Conservation (phyloP, 306 rosid genomes). For the Medicago arabica region DNA sequence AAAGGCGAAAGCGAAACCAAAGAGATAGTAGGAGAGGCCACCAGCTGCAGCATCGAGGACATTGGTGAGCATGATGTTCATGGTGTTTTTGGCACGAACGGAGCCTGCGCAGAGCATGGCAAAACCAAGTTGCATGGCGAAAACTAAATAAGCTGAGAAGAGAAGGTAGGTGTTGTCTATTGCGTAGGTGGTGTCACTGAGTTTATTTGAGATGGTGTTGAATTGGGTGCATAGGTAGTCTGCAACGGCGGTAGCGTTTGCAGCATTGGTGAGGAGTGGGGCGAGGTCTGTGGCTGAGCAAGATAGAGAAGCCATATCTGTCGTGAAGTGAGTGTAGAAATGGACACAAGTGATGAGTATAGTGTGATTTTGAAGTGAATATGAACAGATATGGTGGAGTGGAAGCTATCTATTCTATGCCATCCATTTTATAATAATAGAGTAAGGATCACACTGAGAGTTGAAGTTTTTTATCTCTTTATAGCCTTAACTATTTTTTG, state of each 20-base stretch:
- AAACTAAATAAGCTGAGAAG: slow-evolving; percentile 86
- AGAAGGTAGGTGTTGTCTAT: slow-evolving; percentile 52
- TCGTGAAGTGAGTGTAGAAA: not conserved
- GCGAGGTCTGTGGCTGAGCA: slow-evolving; percentile 63
- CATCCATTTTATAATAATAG: not conserved
- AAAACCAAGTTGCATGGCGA: slow-evolving; percentile 95
- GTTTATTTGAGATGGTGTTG: slow-evolving; percentile 43
- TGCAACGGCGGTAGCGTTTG: slow-evolving; percentile 56
- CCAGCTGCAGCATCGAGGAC: slow-evolving; percentile 88
- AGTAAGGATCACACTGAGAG: not conserved
- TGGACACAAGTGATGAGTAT: not conserved
- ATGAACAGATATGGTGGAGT: not conserved
- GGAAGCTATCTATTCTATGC: not conserved
- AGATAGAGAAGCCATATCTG: slow-evolving; percentile 53
- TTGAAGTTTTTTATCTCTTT: not conserved
- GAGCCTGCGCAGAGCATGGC: slow-evolving; percentile 96
- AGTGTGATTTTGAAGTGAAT: not conserved
- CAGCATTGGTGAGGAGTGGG: slow-evolving; percentile 42
- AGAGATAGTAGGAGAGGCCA: slow-evolving; percentile 76
- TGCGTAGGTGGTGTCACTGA: slow-evolving; percentile 62
- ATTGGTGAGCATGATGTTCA: slow-evolving; percentile 97
- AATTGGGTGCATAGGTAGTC: slow-evolving; percentile 62
- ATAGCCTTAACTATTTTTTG: slow-evolving; percentile 1
- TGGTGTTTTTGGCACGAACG: slow-evolving; percentile 87
- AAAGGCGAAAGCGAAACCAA: slow-evolving; percentile 83